Evolutionary conservation across 805 yeast species (phyloP).

Genomic region (Maudiozyma pseudohumilis): DNA sequence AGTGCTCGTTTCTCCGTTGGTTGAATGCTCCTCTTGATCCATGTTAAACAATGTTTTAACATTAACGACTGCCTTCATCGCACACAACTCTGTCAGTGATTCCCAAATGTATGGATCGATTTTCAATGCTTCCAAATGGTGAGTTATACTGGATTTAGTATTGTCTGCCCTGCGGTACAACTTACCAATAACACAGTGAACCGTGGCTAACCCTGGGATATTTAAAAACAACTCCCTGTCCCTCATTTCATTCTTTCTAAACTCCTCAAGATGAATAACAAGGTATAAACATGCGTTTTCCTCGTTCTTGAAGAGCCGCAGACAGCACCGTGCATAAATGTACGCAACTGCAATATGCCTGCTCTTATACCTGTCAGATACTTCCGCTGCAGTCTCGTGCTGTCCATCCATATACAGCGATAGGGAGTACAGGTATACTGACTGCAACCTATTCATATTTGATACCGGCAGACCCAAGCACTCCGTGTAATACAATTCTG

Average conservation of each 20-base stretch:
- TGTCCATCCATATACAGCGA: constrained; percentile 51
- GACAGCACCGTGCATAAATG: constrained; percentile 57
- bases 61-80: constrained; percentile 59
- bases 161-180: constrained; percentile 52
- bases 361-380: constrained; percentile 28
- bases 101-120: constrained; percentile 79
- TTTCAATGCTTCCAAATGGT: constrained; percentile 59
- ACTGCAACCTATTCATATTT: constrained; percentile 36
- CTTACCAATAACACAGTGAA: constrained; percentile 61
- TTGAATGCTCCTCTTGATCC: neutral
- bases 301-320: constrained; percentile 14
- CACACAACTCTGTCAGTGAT: constrained; percentile 67
- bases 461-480: constrained; percentile 8
- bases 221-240: constrained; percentile 1
- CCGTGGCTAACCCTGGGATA: constrained; percentile 60
- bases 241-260: constrained; percentile 1
- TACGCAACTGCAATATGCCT: constrained; percentile 67
- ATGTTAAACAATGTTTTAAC: constrained; percentile 11
- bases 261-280: constrained; percentile 6
- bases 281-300: constrained; percentile 10
- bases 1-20: neutral
- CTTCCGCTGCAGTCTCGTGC: constrained; percentile 52
- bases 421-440: constrained; percentile 60
- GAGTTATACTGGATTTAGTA: constrained; percentile 50
- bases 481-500: constrained; percentile 71